A percentile compares a stretch with the other conserved stretches of the same genome.
Conservation (phyloP, 1,139 yeast genomes). For the Debaryomyces psychrophilus region DNA sequence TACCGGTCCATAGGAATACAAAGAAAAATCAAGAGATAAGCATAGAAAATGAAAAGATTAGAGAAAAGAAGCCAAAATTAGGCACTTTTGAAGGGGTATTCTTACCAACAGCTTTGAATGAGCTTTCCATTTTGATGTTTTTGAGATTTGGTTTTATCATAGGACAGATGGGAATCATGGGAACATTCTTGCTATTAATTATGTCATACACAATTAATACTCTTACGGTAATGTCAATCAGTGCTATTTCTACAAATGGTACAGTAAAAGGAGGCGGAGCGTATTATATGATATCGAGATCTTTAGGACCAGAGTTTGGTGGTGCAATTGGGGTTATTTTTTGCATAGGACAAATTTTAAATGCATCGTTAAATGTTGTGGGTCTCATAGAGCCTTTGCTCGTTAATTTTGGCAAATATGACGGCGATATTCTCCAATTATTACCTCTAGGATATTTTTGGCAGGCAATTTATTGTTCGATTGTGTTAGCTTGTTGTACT, state of each 20-base stretch:
- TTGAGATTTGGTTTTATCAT: conserved; percentile 77
- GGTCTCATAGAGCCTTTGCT: conserved; percentile 76
- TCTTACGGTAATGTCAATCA: conserved; percentile 70
- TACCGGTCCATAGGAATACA: neutral
- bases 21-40: neutral
- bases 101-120: conserved; percentile 74
- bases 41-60: conserved; percentile 1
- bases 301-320: conserved; percentile 82
- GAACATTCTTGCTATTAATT: conserved; percentile 58
- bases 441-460: conserved; percentile 60
- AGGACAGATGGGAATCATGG: conserved; percentile 76
- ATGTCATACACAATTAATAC: conserved; percentile 68
- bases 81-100: conserved; percentile 81
- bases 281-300: conserved; percentile 77
- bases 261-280: conserved; percentile 87
- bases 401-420: conserved; percentile 60
- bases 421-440: conserved; percentile 57
- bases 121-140: conserved; percentile 79
- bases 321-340: conserved; percentile 81
- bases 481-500: conserved; percentile 71
- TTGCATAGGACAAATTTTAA: conserved; percentile 74
- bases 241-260: conserved; percentile 83
- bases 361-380: conserved; percentile 76
- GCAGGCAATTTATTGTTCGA: conserved; percentile 65
- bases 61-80: conserved; percentile 40